A percentile compares a stretch with the other conserved stretches of the same genome.
Evolutionary conservation across 768 basidiomycete genomes (phyloP).

Genomic region (Trametes elegans): DNA sequence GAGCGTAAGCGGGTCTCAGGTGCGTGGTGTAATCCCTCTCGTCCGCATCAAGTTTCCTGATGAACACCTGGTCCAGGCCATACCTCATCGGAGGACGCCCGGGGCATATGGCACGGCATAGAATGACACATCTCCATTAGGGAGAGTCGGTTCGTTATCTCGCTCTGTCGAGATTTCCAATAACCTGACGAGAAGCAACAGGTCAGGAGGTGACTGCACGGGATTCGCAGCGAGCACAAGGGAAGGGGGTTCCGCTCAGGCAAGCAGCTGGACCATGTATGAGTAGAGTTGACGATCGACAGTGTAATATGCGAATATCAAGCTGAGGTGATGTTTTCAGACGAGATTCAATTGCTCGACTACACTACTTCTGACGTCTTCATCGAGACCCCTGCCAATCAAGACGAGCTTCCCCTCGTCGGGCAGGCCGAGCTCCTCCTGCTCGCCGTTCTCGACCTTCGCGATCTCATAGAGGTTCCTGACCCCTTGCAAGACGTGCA

Average conservation of each 20-base stretch:
- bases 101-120: too few relatives aligned
- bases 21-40: background rate
- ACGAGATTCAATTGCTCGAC: slow-evolving; percentile 16
- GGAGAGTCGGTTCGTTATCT: too few relatives aligned
- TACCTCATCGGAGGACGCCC: too few relatives aligned
- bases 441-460: slow-evolving; percentile 36
- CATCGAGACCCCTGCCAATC: slow-evolving; percentile 78
- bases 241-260: too few relatives aligned
- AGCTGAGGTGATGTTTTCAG: background rate
- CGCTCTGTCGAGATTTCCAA: too few relatives aligned
- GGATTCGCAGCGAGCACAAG: too few relatives aligned
- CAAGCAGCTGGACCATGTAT: too few relatives aligned
- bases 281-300: background rate
- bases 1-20: background rate
- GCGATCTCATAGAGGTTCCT: slow-evolving; percentile 83
- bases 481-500: slow-evolving; percentile 88
- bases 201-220: too few relatives aligned
- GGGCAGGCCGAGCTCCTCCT: slow-evolving; percentile 47
- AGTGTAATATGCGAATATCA: background rate
- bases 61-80: too few relatives aligned
- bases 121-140: too few relatives aligned
- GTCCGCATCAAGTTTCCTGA: background rate
- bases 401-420: slow-evolving; percentile 79
- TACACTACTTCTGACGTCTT: slow-evolving; percentile 54
- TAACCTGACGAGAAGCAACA: too few relatives aligned